phyloP scores from a whole-genome alignment of 139 green algal genomes.

The Diplosphaera chodatii region DNA sequence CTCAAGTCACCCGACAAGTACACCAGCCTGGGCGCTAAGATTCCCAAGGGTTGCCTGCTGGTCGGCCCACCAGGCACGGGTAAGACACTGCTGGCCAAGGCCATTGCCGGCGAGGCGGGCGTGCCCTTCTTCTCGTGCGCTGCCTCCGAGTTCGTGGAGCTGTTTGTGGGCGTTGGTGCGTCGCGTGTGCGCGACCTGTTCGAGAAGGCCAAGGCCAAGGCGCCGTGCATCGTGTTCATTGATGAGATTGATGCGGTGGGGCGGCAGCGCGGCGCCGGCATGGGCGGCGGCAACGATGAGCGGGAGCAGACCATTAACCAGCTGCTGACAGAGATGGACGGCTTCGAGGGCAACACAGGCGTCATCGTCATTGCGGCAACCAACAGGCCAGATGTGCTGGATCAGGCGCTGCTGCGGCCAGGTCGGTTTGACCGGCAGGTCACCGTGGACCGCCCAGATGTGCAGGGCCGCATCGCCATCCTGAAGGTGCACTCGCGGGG shows the following conservation, averaged over 20 bases:
- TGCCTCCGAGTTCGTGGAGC: conserved; percentile 98
- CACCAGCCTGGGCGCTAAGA: conserved; percentile 86
- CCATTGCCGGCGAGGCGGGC: conserved; percentile 90
- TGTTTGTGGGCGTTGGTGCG: conserved; percentile 99
- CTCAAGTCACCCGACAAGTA: conserved; percentile 93
- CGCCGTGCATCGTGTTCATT: conserved; percentile 99
- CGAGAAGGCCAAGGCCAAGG: conserved; percentile 92
- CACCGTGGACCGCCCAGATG: conserved; percentile 88
- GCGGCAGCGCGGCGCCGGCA: conserved; percentile 89
- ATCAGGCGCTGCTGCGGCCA: conserved; percentile 93
- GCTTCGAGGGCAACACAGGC: conserved; percentile 79
- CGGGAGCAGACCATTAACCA: conserved; percentile 99
- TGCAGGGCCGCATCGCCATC: conserved; percentile 87
- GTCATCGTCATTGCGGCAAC: conserved; percentile 84
- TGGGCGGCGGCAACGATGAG: conserved; percentile 98
- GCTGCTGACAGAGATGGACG: conserved; percentile 96
- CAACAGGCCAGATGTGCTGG: conserved; percentile 95
- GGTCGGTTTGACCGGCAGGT: conserved; percentile 97
- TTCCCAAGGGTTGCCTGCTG: conserved; percentile 93
- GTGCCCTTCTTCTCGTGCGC: conserved; percentile 97
- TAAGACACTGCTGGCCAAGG: conserved; percentile 86
- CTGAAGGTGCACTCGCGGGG: conserved; percentile 91
- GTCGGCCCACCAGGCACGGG: conserved; percentile 76
- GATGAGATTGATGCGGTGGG: conserved; percentile 99
- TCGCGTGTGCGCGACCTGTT: conserved; percentile 96